Conservation (phyloP, 768 basidiomycete species). For the Xerocomellus amylosporus region DNA sequence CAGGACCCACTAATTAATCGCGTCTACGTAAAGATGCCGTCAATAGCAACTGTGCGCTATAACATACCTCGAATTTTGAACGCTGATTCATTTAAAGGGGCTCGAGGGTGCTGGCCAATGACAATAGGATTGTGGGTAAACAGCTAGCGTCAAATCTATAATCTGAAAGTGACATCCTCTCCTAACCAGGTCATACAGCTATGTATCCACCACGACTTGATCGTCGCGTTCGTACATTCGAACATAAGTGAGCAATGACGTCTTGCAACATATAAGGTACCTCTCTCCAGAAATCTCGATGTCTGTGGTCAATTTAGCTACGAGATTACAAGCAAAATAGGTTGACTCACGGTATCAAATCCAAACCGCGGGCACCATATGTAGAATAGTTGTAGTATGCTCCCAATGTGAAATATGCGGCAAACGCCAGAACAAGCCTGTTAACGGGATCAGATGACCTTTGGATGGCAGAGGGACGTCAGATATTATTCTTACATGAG, state of each 20-base stretch:
- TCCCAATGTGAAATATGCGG: constrained; percentile 72
- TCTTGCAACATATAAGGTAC: constrained; percentile 84
- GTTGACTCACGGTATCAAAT: constrained; percentile 79
- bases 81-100: background rate
- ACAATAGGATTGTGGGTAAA: constrained; percentile 7
- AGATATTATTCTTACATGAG: constrained; percentile 57
- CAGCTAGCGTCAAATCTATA: constrained; percentile 6
- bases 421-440: constrained; percentile 52
- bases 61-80: background rate
- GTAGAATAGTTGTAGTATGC: constrained; percentile 87
- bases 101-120: background rate
- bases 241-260: constrained; percentile 74
- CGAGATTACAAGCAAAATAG: constrained; percentile 1
- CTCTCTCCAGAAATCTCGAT: constrained; percentile 89
- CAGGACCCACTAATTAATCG: background rate
- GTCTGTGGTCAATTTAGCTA: constrained; percentile 41
- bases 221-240: constrained; percentile 64
- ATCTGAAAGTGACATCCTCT: background rate
- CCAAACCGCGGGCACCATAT: constrained; percentile 79
- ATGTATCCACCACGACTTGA: constrained; percentile 72
- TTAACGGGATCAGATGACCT: constrained; percentile 39
- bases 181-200: constrained; percentile 51
- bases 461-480: constrained; percentile 2
- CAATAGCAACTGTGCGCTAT: no score
- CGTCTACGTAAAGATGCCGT: constrained; percentile 15